A percentile compares a stretch with the other conserved stretches of the same genome.
phyloP scores from a whole-genome alignment of 2,329 filamentous ascomycete genomes.

The Gyromitra esculenta region DNA sequence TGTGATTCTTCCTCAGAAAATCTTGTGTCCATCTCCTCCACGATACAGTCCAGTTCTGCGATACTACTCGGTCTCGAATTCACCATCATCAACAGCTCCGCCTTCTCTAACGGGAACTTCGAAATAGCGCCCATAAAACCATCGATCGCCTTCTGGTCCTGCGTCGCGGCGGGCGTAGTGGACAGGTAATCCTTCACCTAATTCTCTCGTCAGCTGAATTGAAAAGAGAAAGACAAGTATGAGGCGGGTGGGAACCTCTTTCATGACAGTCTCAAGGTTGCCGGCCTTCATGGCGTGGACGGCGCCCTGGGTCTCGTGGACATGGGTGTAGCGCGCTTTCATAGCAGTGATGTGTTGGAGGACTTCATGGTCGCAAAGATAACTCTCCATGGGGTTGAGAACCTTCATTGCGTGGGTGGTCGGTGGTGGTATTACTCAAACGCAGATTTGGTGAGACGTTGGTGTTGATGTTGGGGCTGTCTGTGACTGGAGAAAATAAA shows the following conservation, averaged over 20 bases:
- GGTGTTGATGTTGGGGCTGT: neutral
- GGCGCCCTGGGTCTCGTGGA: conserved; percentile 59
- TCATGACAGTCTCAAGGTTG: conserved; percentile 71
- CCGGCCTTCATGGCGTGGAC: conserved; percentile 59
- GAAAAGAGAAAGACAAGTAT: neutral
- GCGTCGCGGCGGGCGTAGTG: conserved; percentile 67
- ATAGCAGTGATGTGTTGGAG: conserved; percentile 72
- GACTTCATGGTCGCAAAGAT: conserved; percentile 78
- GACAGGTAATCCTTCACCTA: conserved; percentile 72
- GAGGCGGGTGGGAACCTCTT: conserved; percentile 66
- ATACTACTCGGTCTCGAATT: conserved; percentile 71
- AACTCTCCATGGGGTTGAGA: conserved; percentile 74
- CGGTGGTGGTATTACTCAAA: neutral
- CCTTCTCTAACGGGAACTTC: conserved; percentile 71
- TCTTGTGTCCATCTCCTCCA: conserved; percentile 72
- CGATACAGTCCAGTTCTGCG: conserved; percentile 69
- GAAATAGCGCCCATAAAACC: conserved; percentile 68
- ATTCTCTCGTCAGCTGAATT: conserved; percentile 24
- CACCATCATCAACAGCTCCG: conserved; percentile 74
- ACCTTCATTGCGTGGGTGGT: conserved; percentile 63
- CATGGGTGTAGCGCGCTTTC: conserved; percentile 63
- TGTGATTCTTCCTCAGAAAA: conserved; percentile 70
- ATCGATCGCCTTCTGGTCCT: conserved; percentile 66
- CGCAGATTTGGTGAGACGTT: conserved; percentile 6
- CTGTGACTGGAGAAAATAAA: neutral